Base-by-base conservation (phyloP, 257 asterid genomes). In the Solanum lycopersicoides region DNA sequence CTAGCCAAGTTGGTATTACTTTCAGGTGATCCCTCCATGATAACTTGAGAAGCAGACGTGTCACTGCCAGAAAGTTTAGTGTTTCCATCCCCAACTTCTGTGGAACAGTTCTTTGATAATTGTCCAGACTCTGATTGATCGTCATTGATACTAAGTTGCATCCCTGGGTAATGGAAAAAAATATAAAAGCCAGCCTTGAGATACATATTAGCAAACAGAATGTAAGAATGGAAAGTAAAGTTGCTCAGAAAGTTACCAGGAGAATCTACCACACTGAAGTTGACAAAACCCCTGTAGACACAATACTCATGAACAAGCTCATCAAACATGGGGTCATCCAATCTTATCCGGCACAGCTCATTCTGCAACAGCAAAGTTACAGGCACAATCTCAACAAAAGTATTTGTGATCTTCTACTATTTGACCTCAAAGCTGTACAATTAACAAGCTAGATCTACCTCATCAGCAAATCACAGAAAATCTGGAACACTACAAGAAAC, bases 291-390 rank as follows among this genome's bases (percentile, higher is more conserved):
- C 93, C 99, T 91, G 87, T 96, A 97, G 88, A 97, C 88, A 89
- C 99, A 97, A 88, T 96, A 96, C 92, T 97, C 99, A 12, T 83
- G 98, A 87, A 97, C 95, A 91, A 97, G 98, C 89, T 95, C 98
- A 90, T 97, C 99, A 89, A 97, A 94, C 86, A 94, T 79, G 20
- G 97, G 89, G 39, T 86, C 89, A 88, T 97, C 93, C 91, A 96
- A 73, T 88, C 92, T 94, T 98, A 92, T 95, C 88, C 98, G 96
- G 92, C 99, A 93, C 82, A 97, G 89, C 89, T 97, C 99, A 88
- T 97, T 97, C 99, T 97, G 99, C 83, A 63, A 89, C 87, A 89
- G 83, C 63, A 93, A 90, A 79, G 89, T 77, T 30, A 73, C 83
- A 39, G 34, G 42, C 28, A 47, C 84, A 80, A 30, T 47, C 44